Evolutionary conservation across 2,329 filamentous ascomycete species (phyloP).

Genomic region (Parastagonospora nodorum): DNA sequence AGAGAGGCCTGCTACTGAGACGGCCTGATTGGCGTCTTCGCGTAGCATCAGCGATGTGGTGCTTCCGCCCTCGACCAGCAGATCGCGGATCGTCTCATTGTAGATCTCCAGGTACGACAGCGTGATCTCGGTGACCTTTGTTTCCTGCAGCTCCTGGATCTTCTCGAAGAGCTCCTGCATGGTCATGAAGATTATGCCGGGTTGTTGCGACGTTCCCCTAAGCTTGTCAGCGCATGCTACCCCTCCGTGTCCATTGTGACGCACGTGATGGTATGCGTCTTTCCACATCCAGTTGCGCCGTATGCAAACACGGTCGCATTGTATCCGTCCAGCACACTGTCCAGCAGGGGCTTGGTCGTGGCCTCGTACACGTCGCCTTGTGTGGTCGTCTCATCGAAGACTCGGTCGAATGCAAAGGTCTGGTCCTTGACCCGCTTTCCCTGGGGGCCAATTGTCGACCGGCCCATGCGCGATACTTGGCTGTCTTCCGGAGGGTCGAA

Average conservation of each 20-base stretch:
- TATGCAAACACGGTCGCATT: slow-evolving; percentile 99
- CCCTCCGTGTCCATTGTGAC: slow-evolving; percentile 9
- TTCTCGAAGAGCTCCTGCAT: slow-evolving; percentile 99
- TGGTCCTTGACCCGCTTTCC: slow-evolving; percentile 97
- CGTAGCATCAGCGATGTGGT: slow-evolving; percentile 88
- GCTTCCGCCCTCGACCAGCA: slow-evolving; percentile 82
- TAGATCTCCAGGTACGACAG: slow-evolving; percentile 98
- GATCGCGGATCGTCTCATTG: slow-evolving; percentile 96
- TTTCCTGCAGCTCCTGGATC: slow-evolving; percentile 81
- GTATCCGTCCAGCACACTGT: slow-evolving; percentile 95
- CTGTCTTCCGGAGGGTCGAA: slow-evolving; percentile 98
- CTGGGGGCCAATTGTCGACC: slow-evolving; percentile 70
- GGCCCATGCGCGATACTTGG: slow-evolving; percentile 84
- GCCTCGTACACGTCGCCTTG: slow-evolving; percentile 95
- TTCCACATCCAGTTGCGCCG: slow-evolving; percentile 95
- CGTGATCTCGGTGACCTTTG: slow-evolving; percentile 88
- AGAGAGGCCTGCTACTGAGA: slow-evolving; percentile 87
- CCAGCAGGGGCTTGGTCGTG: slow-evolving; percentile 85
- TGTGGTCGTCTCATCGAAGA: slow-evolving; percentile 93
- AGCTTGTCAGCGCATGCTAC: slow-evolving; percentile 18
- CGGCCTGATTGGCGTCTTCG: slow-evolving; percentile 91
- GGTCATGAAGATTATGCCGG: slow-evolving; percentile 96
- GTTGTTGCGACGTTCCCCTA: slow-evolving; percentile 81
- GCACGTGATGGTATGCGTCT: slow-evolving; percentile 88
- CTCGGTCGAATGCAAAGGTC: slow-evolving; percentile 93